Evolutionary conservation across 768 basidiomycete genomes (phyloP).

Genomic region (Krasilnikovozyma curviuscula): DNA sequence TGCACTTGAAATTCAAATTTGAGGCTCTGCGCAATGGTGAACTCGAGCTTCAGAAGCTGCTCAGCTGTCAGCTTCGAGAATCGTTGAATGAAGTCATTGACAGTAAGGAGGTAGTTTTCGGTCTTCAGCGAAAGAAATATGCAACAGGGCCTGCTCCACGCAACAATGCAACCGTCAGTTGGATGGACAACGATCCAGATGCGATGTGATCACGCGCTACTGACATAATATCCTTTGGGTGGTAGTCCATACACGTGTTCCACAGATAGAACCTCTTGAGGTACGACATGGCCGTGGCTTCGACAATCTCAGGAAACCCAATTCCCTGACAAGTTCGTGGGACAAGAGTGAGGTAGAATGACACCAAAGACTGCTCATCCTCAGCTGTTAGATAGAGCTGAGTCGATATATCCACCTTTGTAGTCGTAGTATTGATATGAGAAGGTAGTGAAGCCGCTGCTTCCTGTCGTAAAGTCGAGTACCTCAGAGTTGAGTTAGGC

Average conservation of each 20-base stretch:
- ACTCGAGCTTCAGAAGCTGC: conserved; percentile 85
- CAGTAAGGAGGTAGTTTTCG: conserved; percentile 75
- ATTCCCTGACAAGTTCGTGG: conserved; percentile 65
- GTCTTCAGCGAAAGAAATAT: conserved; percentile 93
- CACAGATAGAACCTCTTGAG: conserved; percentile 91
- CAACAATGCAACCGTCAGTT: neutral
- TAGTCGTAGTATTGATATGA: conserved; percentile 10
- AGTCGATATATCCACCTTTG: conserved; percentile 34
- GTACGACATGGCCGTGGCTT: conserved; percentile 78
- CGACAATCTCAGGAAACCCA: conserved; percentile 75
- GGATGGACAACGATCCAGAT: neutral
- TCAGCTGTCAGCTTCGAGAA: conserved; percentile 62
- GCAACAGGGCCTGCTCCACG: conserved; percentile 63
- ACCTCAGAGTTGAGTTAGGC: neutral
- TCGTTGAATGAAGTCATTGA: conserved; percentile 62
- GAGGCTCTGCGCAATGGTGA: conserved; percentile 83
- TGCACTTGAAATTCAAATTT: conserved; percentile 73
- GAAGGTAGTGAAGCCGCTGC: neutral
- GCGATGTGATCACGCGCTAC: conserved; percentile 17
- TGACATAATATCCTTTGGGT: conserved; percentile 95
- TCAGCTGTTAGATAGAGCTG: conserved; percentile 56
- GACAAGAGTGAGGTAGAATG: conserved; percentile 73
- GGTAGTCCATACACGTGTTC: conserved; percentile 99
- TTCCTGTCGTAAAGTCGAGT: neutral
- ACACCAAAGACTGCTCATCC: conserved; percentile 76